Evolutionary conservation across 2,329 filamentous ascomycete genomes (phyloP), one percentile per base, ranked within the genome.

Genomic region (Xylaria arbuscula): DNA sequence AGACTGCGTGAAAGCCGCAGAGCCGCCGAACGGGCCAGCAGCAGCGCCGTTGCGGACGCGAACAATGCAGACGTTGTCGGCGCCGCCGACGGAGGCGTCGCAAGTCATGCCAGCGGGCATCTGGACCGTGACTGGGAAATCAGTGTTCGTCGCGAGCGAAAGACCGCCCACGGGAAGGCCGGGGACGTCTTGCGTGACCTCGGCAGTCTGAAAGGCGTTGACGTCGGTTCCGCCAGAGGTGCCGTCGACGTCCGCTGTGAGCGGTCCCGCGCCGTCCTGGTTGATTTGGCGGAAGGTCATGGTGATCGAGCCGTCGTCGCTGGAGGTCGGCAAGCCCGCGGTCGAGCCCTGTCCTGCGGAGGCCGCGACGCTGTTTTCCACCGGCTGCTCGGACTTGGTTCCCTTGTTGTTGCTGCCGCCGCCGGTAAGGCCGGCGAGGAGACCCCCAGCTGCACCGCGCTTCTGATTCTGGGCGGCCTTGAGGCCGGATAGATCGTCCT

Each of bases 271-370:
- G 24, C 89, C 89, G 73, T 92, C 89, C 78, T 91, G 89, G 84
- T 92, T 92, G 81, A 92, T 87, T 81, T 92, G 87, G 78, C 89
- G 88, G 81, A 87, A 91, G 68, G 85, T 88, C 85, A 92, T 85
- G 66, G 83, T 85, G 77, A 92, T 81, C 34, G 84, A 84, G 69
- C 90, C 89, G 64, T 88, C 84, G 67, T 90, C 87, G 22, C 83
- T 80, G 66, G 83, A 85, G 4, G 89, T 92, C 9, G 90, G 90
- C 19, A 92, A 80, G 67, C 89, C 89, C 11, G 77, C 76, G 0
- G 77, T 70, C 13, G 86, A 82, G 62, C 89, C 90, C 17, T 79
- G 72, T 66, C 89, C 89, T 10, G 86, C 83, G 10, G 84, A 82
- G 3, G 83, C 81, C 28, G 85, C 83, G 53, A 91, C 87, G 65